Conservation (phyloP, 306 rosid genomes). For the Senna siamea region DNA sequence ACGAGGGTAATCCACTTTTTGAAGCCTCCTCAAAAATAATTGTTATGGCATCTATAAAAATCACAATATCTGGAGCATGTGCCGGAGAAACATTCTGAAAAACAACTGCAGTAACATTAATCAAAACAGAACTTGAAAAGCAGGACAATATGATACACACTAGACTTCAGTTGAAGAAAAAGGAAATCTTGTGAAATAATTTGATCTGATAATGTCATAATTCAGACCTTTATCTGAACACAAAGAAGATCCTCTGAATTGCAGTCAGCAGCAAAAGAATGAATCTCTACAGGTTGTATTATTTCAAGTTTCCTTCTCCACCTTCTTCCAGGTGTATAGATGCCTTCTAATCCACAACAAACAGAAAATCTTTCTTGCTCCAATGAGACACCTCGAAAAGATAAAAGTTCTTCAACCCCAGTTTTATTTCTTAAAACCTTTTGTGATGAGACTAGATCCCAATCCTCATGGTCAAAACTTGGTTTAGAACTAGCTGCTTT, state of each 20-base stretch:
- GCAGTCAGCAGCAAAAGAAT: conserved; percentile 90
- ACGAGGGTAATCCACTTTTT: conserved; percentile 68
- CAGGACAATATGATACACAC: conserved; percentile 9
- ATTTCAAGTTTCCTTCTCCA: conserved; percentile 96
- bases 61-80: conserved; percentile 76
- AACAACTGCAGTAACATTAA: conserved; percentile 37
- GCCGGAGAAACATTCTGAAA: conserved; percentile 90
- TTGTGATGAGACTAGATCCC: conserved; percentile 82
- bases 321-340: conserved; percentile 91
- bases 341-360: conserved; percentile 95
- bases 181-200: conserved; percentile 20
- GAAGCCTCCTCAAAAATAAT: conserved; percentile 90
- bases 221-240: conserved; percentile 90
- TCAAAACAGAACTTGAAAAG: conserved; percentile 23
- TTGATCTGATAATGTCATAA: conserved; percentile 31
- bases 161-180: neutral
- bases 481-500: conserved; percentile 87
- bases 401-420: conserved; percentile 72
- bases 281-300: conserved; percentile 90
- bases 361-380: conserved; percentile 96
- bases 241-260: conserved; percentile 92
- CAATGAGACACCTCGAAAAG: conserved; percentile 94
- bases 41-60: conserved; percentile 88
- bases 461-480: conserved; percentile 75
- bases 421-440: conserved; percentile 56